Evolutionary conservation across 1,139 yeast genomes (phyloP), one percentile per base, ranked within the genome.

Genomic region (Ogataea hybrid): DNA sequence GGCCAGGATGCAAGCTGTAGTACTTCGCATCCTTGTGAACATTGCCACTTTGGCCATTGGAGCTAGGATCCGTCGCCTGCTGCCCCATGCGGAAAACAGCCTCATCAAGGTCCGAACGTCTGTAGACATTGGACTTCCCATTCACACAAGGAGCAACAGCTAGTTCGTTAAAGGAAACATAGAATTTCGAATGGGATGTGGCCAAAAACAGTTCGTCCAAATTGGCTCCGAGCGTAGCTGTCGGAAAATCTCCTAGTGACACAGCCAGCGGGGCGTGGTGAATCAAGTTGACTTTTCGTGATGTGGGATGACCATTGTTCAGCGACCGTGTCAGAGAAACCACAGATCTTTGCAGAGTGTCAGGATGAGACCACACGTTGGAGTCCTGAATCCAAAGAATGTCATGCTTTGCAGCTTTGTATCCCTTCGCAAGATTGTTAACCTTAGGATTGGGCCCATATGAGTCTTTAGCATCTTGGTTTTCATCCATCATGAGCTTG

Each of bases 381-480:
- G 92, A 81, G 61, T 88, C 97, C 67, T 86, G 71, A n/a, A 87
- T 78, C 96, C 97, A 88, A 11, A 88, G 54, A 25, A 84, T 74
- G 58, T 88, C 96, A 61, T 78, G 69, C 53, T 78, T 76, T 11
- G 95, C 90, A 2, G 64, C 63, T 33, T 67, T 59, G 57, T 83
- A 86, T 3, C 95, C 96, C 59, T 85, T 85, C 15, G 90, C 79
- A 37, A 88, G 68, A 61, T 88, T 88, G 64, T 87, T 87, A 43
- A 88, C 86, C 62, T 88, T 88, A 9, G 97, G 97, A 57, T 88
- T 88, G 2, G 95, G 95, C 1, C 96, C 96, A 54, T 69, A 83
- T 52, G 74, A 73, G 42, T 73, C 79, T 27, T 62, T 61, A 28
- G 62, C 66, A 1, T 34, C 20, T 25, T 49, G 51, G 28, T 66